Evolutionary conservation across 176 grass and related monocot genomes (phyloP).

Genomic region (Urochloa ruziziensis): DNA sequence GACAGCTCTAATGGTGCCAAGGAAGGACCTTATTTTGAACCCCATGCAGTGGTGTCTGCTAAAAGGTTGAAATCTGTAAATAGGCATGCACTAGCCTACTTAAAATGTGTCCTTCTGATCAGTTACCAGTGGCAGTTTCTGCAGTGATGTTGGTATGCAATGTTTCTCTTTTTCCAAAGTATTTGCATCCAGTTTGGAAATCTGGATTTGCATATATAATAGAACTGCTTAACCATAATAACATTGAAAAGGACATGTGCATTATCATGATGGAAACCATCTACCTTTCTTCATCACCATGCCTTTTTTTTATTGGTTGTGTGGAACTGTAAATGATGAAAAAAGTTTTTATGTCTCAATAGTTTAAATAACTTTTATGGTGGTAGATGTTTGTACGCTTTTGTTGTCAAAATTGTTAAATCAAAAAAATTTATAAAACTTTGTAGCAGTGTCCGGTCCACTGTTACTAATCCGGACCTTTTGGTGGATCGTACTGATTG

Average conservation of each 20-base stretch:
- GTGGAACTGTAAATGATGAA: neutral
- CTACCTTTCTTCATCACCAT: neutral
- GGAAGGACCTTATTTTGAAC: constrained; percentile 15
- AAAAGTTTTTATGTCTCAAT: neutral
- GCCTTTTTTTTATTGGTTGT: neutral
- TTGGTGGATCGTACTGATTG: constrained; percentile 5
- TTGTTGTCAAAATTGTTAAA: neutral
- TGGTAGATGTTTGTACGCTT: neutral
- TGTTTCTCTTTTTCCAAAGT: neutral
- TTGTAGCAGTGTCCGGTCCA: neutral
- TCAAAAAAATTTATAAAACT: too few species aligned
- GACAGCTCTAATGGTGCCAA: constrained; percentile 3
- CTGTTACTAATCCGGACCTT: neutral
- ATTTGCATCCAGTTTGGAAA: neutral
- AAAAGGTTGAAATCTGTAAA: constrained; percentile 43
- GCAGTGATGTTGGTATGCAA: neutral
- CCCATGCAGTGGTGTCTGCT: neutral
- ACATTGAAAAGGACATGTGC: neutral
- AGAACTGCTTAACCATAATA: neutral
- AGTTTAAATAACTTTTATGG: neutral
- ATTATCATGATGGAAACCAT: neutral
- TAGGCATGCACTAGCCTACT: neutral
- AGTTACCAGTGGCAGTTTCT: constrained; percentile 8
- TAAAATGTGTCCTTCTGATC: neutral
- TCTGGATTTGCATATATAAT: neutral